A percentile compares a stretch with the other conserved stretches of the same genome.
phyloP scores from a whole-genome alignment of 192 early-diverging fungal species.

The Diversispora epigaea region DNA sequence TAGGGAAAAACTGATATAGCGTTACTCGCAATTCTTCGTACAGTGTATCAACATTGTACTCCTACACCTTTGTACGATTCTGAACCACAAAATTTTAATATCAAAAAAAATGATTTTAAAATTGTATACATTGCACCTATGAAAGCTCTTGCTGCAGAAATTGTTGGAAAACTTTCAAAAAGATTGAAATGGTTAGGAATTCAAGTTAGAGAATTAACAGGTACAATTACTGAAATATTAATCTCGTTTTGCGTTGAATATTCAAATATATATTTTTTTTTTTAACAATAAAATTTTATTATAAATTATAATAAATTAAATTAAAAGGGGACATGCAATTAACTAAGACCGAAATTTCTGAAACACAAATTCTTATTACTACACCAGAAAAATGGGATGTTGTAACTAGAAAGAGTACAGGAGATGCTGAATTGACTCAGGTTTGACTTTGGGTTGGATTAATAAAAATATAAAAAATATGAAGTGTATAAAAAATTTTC shows the following conservation, averaged over 20 bases:
- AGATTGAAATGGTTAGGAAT: constrained; percentile 84
- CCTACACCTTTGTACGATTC: constrained; percentile 49
- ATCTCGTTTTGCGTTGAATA: too few species aligned
- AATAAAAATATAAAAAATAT: too few species aligned
- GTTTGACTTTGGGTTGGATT: constrained; percentile 8
- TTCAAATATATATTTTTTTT: too few species aligned
- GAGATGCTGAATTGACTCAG: constrained; percentile 88
- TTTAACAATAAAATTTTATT: too few species aligned
- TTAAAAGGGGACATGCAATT: constrained; percentile 91
- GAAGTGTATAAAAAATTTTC: background rate
- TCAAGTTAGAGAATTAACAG: constrained; percentile 88
- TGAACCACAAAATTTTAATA: constrained; percentile 50
- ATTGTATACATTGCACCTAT: constrained; percentile 98
- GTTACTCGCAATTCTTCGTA: constrained; percentile 87
- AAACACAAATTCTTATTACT: constrained; percentile 97
- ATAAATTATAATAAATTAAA: too few species aligned
- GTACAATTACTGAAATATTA: constrained; percentile 19
- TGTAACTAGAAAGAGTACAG: constrained; percentile 92
- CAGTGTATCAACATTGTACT: constrained; percentile 70
- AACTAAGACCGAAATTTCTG: constrained; percentile 88
- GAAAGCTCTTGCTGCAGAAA: constrained; percentile 97
- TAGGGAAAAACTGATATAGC: constrained; percentile 97
- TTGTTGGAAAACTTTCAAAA: constrained; percentile 87
- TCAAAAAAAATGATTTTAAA: constrained; percentile 91
- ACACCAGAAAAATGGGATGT: constrained; percentile 99